A percentile compares a stretch with the other conserved stretches of the same genome.
These are phyloP conservation scores for Skeletonema tropicum DNA, from an alignment of 108 stramenopile genomes.

Conservation along the genomic window DNA sequence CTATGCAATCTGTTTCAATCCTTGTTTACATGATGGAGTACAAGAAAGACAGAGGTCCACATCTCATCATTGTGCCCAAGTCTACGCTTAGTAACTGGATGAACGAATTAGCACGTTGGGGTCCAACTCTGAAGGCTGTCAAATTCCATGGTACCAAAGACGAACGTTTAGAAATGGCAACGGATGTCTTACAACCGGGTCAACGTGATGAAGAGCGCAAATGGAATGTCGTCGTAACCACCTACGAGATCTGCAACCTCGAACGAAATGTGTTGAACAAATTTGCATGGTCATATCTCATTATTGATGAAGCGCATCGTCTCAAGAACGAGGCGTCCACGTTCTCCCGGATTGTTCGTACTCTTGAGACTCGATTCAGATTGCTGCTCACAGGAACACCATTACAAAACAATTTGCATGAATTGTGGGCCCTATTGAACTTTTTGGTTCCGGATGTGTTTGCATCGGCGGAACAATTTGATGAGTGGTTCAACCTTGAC, in stretches of 20 bases:
- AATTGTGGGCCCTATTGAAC: slow-evolving; percentile 95
- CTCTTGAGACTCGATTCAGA: slow-evolving; percentile 84
- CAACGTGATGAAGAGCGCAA: slow-evolving; percentile 82
- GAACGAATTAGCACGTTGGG: slow-evolving; percentile 96
- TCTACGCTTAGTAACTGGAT: slow-evolving; percentile 98
- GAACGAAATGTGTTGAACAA: slow-evolving; percentile 63
- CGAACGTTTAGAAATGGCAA: slow-evolving; percentile 24
- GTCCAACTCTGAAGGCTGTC: slow-evolving; percentile 87
- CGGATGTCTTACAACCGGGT: background rate
- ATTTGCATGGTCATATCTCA: slow-evolving; percentile 95
- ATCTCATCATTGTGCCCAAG: slow-evolving; percentile 97
- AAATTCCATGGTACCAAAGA: slow-evolving; percentile 69
- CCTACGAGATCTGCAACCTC: slow-evolving; percentile 85
- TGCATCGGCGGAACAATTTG: slow-evolving; percentile 90
- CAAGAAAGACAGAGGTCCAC: slow-evolving; percentile 71
- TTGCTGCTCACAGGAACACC: slow-evolving; percentile 98
- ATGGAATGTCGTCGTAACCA: slow-evolving; percentile 94
- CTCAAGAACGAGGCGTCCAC: slow-evolving; percentile 95
- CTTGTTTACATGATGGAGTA: slow-evolving; percentile 83
- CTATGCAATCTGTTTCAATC: slow-evolving; percentile 97
- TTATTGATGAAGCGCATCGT: slow-evolving; percentile 99
- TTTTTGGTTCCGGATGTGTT: slow-evolving; percentile 93
- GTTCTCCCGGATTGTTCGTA: slow-evolving; percentile 90
- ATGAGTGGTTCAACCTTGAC: slow-evolving; percentile 88
- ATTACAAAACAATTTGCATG: slow-evolving; percentile 96